These are phyloP conservation scores for Coemansia sp. DNA, from an alignment of 192 early-diverging fungal genomes.

Conservation along the genomic window DNA sequence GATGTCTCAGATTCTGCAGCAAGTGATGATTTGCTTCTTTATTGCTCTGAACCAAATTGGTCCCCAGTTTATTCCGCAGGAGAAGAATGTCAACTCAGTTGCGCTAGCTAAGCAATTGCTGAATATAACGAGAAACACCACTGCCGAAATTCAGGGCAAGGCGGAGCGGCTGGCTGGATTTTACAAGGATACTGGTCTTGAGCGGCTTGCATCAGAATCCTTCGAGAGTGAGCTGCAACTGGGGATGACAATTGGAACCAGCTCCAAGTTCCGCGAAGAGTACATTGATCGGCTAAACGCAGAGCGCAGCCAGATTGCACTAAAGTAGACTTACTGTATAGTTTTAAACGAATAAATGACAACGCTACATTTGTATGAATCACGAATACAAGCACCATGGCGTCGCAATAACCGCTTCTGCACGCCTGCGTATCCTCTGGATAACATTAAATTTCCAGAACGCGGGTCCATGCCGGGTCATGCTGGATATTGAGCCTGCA, in stretches of 20 bases:
- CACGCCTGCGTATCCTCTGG: too few species aligned
- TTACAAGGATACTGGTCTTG: constrained; percentile 25
- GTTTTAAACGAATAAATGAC: not conserved
- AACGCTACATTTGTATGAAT: not conserved
- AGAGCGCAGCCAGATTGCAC: constrained; percentile 7
- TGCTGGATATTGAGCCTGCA: too few species aligned
- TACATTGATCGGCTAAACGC: constrained; percentile 28
- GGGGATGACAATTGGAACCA: constrained; percentile 40
- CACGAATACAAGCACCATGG: too few species aligned
- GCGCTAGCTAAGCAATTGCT: constrained; percentile 35
- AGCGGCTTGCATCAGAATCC: constrained; percentile 20
- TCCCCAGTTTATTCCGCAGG: constrained; percentile 45
- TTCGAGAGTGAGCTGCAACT: constrained; percentile 37
- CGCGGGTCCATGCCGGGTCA: too few species aligned
- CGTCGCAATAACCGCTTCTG: too few species aligned
- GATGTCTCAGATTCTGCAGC: constrained; percentile 44
- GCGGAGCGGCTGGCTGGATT: constrained; percentile 23
- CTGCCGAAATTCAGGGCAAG: constrained; percentile 22
- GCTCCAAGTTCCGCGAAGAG: constrained; percentile 26
- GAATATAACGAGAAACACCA: constrained; percentile 13
- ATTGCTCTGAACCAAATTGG: constrained; percentile 52
- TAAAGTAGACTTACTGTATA: not conserved
- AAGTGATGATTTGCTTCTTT: constrained; percentile 46
- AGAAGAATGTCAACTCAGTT: constrained; percentile 32
- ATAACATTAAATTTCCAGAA: too few species aligned